Base-by-base conservation (phyloP, 2,329 filamentous ascomycete genomes). In the Fusarium buharicum region DNA sequence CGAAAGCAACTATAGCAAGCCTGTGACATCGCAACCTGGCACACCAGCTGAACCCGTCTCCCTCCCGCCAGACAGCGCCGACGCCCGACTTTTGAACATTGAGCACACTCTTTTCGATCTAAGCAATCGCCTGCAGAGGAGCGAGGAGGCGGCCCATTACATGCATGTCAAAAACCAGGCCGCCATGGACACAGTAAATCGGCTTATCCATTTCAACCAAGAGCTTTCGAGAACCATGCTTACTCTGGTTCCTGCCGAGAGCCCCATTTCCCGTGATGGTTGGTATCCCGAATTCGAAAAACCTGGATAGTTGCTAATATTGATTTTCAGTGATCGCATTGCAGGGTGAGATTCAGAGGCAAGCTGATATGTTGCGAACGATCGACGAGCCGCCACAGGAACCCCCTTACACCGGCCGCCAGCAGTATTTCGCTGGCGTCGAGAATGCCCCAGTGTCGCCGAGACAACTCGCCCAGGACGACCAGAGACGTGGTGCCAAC, bases 91-190 rank as follows among this genome's bases (percentile, higher is more conserved):
- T 53, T 82, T 85, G 64, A 85, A 84, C 64, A 79, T 98, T 22
- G 95, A 99, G 74, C 90, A 95, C 72, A 87, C 86, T 17, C 77
- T 96, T 39, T 96, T 91, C 74, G 94, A 97, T 57, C 81, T 97
- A 71, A 89, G 88, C 73, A 79, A 83, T 38, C 86, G 93, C 62
- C 80, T 98, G 53, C 84, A 90, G 69, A 87, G 93, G 56, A 90
- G 90, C 60, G 95, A 98, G 74, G 94, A 98, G 71, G 89, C 85
- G 44, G 89, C 91, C 51, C 86, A 91, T 48, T 88, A 89, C 67
- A 84, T 97, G 77, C 91, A 90, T 68, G 81, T 90, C 62, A 94
- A 90, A 76, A 93, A 92, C 72, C 90, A 95, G 72, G 84, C 89
- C 13, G 84, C 96, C 69, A 87, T 92, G 72, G 94, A 98, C 54